These are phyloP conservation scores for Candida tibetensis DNA, from an alignment of 805 yeast genomes.

Conservation along the genomic window DNA sequence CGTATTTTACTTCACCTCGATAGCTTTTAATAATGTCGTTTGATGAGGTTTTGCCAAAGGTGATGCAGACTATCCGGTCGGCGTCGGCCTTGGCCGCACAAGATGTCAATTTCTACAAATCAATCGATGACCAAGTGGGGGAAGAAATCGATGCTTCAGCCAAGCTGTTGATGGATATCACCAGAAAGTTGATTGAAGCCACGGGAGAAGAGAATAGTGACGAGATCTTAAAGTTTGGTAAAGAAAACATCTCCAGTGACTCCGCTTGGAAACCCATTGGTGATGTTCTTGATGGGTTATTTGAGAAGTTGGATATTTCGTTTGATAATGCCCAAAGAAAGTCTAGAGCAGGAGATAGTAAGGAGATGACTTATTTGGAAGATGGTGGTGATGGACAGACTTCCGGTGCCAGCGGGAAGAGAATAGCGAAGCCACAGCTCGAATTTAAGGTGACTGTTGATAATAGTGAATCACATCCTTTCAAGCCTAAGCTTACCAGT, in stretches of 20 bases:
- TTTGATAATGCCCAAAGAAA: slow-evolving; percentile 45
- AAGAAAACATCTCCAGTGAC: slow-evolving; percentile 39
- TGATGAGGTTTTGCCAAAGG: slow-evolving; percentile 38
- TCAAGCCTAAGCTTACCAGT: slow-evolving; percentile 63
- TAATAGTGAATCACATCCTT: slow-evolving; percentile 68
- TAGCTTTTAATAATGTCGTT: slow-evolving; percentile 2
- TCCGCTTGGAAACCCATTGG: slow-evolving; percentile 62
- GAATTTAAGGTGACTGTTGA: slow-evolving; percentile 58
- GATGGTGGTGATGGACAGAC: slow-evolving; percentile 25
- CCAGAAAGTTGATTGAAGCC: slow-evolving; percentile 45
- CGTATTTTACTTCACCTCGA: too few relatives aligned
- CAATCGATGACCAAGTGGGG: slow-evolving; percentile 52
- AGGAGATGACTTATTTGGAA: slow-evolving; percentile 49
- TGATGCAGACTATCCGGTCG: slow-evolving; percentile 60
- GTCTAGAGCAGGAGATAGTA: slow-evolving; percentile 9
- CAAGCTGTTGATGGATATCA: slow-evolving; percentile 39
- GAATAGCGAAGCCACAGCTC: slow-evolving; percentile 66
- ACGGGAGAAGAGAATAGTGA: slow-evolving; percentile 25
- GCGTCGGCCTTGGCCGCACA: slow-evolving; percentile 70
- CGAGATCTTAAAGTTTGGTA: slow-evolving; percentile 33
- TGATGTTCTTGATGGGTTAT: slow-evolving; percentile 61
- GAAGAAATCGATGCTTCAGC: slow-evolving; percentile 40
- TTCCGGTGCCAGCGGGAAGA: slow-evolving; percentile 16
- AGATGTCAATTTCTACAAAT: slow-evolving; percentile 73
- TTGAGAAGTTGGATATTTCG: slow-evolving; percentile 74